Evolutionary conservation across 2,329 filamentous ascomycete genomes (phyloP), one percentile per base, ranked within the genome.

Genomic region (Ophiosphaerella narmari): DNA sequence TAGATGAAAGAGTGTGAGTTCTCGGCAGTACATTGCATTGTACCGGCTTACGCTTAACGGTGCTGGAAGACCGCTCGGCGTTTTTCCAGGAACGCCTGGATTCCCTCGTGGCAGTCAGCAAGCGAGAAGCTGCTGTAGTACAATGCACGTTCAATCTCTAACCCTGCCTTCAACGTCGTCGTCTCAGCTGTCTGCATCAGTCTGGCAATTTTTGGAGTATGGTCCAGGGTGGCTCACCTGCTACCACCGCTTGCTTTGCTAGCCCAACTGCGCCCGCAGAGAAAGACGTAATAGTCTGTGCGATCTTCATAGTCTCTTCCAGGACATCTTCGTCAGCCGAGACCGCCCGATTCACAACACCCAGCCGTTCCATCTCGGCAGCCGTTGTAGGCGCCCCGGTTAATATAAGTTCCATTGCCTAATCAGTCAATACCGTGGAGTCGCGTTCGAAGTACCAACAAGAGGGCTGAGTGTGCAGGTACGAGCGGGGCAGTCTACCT

Each of bases 371-470:
- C 51, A 77, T 68, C 37, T 77, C 74, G 6, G 46, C 52, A 16
- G 72, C 74, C 18, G 67, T 69, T 12, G 67, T 65, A 13, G 72
- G 61, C 45, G 68, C 54, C 14, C 76, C 75, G 35, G 74, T 76
- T 48, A 79, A 68, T 48, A 78, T 72, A 46, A 78, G 59, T 41
- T 78, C 73, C 74, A 78, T 77, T 13, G 75, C 76, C 75, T 77
- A 43, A 43, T 35, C 34, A 60, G 48, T 59, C 56, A 59, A 47
- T 54, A 58, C 14, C 11, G 6, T 29, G 6, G 7, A 4, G 26
- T 29, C 2, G 26, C 7, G 26, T 7, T 29, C 26, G 11, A 29
- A 11, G 11, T 29, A 8, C 26, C 26, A 29, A 39, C 29, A 18
- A 13, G 14, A 7, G 29, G 4, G 21, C 39, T 42, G 37, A 52